A percentile compares a stretch with the other conserved stretches of the same genome.
Conservation (phyloP, 306 rosid species). For the Cicer arietinum region DNA sequence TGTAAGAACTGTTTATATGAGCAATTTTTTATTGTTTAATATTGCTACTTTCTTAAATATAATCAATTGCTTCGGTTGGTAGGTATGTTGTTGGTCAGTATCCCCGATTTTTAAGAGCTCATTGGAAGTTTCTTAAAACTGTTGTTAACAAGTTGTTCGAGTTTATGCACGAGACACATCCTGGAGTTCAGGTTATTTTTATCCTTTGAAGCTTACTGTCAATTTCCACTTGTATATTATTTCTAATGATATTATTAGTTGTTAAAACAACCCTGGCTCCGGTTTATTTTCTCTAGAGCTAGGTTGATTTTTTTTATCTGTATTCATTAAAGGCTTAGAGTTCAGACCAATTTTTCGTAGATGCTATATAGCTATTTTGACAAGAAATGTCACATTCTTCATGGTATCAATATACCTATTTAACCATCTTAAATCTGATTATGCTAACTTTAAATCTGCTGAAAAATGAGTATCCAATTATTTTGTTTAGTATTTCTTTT, state of each 20-base stretch:
- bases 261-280: background rate
- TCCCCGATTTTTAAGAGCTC: conserved; percentile 94
- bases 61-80: conserved; percentile 40
- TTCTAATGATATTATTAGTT: background rate
- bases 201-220: conserved; percentile 5
- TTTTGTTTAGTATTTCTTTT: conserved; percentile 8
- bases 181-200: conserved; percentile 91
- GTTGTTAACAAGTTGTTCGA: conserved; percentile 96
- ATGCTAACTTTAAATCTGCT: background rate
- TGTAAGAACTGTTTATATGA: conserved; percentile 56
- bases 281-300: background rate
- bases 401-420: background rate
- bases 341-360: background rate
- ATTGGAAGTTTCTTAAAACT: conserved; percentile 96
- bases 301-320: background rate
- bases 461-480: background rate
- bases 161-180: conserved; percentile 99
- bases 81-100: conserved; percentile 99
- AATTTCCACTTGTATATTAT: background rate
- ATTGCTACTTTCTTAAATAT: background rate
- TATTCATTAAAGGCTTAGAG: background rate
- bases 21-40: background rate
- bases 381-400: background rate
- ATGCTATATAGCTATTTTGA: conserved; percentile 12
- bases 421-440: background rate